Conservation (phyloP, 768 basidiomycete genomes). For the Austroboletus eburneus region DNA sequence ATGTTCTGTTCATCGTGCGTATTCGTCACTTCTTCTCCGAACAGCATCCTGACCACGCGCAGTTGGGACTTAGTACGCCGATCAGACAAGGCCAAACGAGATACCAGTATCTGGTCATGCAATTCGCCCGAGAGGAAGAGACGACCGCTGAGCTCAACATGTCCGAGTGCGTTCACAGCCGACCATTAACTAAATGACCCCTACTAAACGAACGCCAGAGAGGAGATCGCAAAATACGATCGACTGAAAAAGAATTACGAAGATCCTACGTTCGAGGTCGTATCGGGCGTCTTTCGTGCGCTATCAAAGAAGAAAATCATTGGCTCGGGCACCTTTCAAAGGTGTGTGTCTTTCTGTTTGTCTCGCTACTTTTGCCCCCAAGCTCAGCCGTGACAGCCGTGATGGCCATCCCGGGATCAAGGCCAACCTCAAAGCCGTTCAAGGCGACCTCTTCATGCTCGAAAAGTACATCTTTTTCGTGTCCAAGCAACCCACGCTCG, state of each 20-base stretch:
- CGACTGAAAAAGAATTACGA: slow-evolving; percentile 92
- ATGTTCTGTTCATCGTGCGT: slow-evolving; percentile 90
- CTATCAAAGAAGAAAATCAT: slow-evolving; percentile 89
- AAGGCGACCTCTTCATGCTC: slow-evolving; percentile 96
- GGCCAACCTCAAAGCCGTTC: slow-evolving; percentile 93
- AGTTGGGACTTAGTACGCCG: slow-evolving; percentile 89
- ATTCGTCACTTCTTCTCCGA: neutral
- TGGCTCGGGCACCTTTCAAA: slow-evolving; percentile 81
- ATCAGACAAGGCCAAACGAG: slow-evolving; percentile 97
- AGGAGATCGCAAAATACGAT: slow-evolving; percentile 74
- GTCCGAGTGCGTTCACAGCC: slow-evolving; percentile 61
- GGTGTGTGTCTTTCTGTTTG: slow-evolving; percentile 39
- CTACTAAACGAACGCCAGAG: slow-evolving; percentile 39
- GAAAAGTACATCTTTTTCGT: slow-evolving; percentile 99
- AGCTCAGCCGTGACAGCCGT: slow-evolving; percentile 45
- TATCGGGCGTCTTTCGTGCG: slow-evolving; percentile 89
- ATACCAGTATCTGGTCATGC: slow-evolving; percentile 98
- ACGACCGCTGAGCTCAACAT: slow-evolving; percentile 94
- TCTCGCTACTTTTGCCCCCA: neutral
- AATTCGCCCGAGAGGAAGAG: slow-evolving; percentile 95
- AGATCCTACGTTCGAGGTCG: slow-evolving; percentile 91
- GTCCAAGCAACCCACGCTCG: slow-evolving; percentile 88
- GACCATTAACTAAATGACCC: neutral
- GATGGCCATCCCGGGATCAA: slow-evolving; percentile 94
- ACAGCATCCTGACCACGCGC: slow-evolving; percentile 8